Conservation (phyloP, 805 yeast genomes). For the Barnettozyma pratensis region DNA sequence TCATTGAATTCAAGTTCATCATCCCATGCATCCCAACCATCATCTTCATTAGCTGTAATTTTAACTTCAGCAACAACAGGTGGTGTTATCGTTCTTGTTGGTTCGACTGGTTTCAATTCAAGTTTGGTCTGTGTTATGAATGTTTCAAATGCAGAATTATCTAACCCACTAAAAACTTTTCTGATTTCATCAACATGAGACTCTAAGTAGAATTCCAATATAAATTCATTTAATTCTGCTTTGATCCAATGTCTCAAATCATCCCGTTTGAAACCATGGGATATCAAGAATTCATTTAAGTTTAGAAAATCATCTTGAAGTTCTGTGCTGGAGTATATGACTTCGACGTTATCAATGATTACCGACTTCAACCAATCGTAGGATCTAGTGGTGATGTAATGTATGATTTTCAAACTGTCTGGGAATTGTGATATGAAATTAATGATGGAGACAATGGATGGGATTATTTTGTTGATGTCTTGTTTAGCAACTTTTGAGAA, state of each 20-base stretch:
- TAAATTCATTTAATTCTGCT: constrained; percentile 16
- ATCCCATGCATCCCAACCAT: constrained; percentile 15
- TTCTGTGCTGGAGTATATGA: constrained; percentile 9
- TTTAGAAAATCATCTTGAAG: constrained; percentile 11
- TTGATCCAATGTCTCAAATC: constrained; percentile 21
- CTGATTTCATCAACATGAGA: constrained; percentile 18
- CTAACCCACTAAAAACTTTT: constrained; percentile 5
- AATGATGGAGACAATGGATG: constrained; percentile 15
- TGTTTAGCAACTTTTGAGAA: neutral
- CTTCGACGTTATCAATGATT: constrained; percentile 15
- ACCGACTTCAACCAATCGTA: constrained; percentile 19
- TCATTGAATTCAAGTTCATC: constrained; percentile 22
- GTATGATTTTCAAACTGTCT: constrained; percentile 9
- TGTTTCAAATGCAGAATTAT: neutral
- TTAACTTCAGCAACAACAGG: too few species aligned
- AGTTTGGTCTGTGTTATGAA: neutral
- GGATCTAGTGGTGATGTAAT: constrained; percentile 18
- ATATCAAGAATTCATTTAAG: constrained; percentile 14
- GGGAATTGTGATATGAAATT: constrained; percentile 19
- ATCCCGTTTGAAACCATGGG: constrained; percentile 15
- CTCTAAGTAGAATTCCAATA: constrained; percentile 18
- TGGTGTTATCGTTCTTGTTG: too few species aligned
- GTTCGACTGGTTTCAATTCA: too few species aligned
- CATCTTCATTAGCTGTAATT: neutral
- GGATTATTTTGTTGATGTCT: constrained; percentile 2